Evolutionary conservation across 2,329 filamentous ascomycete genomes (phyloP), one percentile per base, ranked within the genome.

Genomic region (Emmonsiellopsis sp.): DNA sequence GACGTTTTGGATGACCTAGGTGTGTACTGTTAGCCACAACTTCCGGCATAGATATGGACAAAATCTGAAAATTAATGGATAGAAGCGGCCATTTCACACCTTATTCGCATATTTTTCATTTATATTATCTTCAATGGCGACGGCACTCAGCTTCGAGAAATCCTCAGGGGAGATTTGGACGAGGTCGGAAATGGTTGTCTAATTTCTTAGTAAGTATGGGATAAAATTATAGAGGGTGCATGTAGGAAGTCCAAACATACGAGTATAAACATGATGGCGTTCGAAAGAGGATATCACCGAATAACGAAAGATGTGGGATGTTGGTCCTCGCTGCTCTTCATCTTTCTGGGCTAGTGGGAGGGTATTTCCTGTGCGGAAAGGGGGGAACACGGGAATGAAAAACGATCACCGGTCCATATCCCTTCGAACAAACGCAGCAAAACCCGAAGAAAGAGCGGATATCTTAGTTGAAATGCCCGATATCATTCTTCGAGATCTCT

Each of bases 51-150:
- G 21, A 27, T 27, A 27, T 27, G 3, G 21, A 27, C 21, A 27
- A 27, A 27, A 27, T 27, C 21, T 5, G 21, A 5, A 5, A 27
- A 27, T 27, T 3, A 27, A 27, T 5, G 5, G 21, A 10, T 37
- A 2, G 27, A 14, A 39, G 6, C 9, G 36, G 36, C 6, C 9
- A 17, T 37, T 9, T 36, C 33, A 49, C 50, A 88, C 86, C 72
- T 92, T 93, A 74, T 98, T 96, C 55, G 92, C 84, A 71, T 96
- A 98, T 73, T 98, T 98, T 58, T 84, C 80, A 68, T 98, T 97
- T 73, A 98, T 93, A 63, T 93, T 93, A 74, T 98, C 91, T 71
- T 96, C 90, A 58, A 98, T 88, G 1, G 90, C 89, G 58, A 90
- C 81, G 34, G 83, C 80, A 65, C 88, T 94, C 59, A 72, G 71